Evolutionary conservation across 495 filamentous ascomycete species (phyloP).

Genomic region (Aspergillus steynii): DNA sequence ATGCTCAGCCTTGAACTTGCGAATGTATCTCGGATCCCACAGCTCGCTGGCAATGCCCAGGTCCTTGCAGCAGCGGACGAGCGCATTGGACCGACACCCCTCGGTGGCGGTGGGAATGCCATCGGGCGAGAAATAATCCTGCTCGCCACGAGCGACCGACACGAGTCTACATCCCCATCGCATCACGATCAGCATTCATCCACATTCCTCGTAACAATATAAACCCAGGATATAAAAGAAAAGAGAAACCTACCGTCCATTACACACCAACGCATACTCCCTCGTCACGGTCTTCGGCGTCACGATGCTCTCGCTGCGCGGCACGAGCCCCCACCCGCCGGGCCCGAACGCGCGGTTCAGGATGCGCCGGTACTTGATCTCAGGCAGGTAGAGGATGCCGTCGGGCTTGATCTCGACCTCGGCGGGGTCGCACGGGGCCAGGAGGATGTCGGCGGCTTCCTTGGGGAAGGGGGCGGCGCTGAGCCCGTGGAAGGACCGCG

Average conservation of each 20-base stretch:
- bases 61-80: slow-evolving; percentile 97
- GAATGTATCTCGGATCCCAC: slow-evolving; percentile 94
- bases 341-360: slow-evolving; percentile 91
- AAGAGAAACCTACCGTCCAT: slow-evolving; percentile 70
- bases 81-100: slow-evolving; percentile 93
- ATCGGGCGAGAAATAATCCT: slow-evolving; percentile 89
- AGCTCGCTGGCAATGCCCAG: slow-evolving; percentile 91
- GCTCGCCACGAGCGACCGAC: slow-evolving; percentile 89
- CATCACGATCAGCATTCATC: slow-evolving; percentile 4
- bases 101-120: slow-evolving; percentile 96
- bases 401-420: slow-evolving; percentile 97
- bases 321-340: slow-evolving; percentile 92
- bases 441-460: slow-evolving; percentile 71
- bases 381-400: slow-evolving; percentile 92
- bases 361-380: slow-evolving; percentile 97
- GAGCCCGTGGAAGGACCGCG: slow-evolving; percentile 87
- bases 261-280: slow-evolving; percentile 89
- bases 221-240: neutral
- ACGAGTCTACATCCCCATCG: slow-evolving; percentile 62
- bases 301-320: slow-evolving; percentile 86
- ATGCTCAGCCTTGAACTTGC: slow-evolving; percentile 64
- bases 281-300: slow-evolving; percentile 85
- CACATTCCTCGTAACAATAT: neutral
- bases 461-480: slow-evolving; percentile 71
- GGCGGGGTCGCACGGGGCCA: slow-evolving; percentile 62